Conservation (phyloP, 345 rosid species). For the Eucalyptus globulus region DNA sequence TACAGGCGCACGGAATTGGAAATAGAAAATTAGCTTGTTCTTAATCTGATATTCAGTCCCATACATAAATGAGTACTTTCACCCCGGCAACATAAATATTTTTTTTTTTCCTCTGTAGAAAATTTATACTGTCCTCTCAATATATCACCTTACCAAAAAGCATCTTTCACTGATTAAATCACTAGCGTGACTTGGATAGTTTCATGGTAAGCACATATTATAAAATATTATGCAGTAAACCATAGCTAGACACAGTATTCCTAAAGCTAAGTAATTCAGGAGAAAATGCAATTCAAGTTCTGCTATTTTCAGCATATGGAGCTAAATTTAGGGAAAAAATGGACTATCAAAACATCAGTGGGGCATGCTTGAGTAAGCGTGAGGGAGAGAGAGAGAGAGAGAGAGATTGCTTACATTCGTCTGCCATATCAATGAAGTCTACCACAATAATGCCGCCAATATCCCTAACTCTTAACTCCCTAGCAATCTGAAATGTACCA, state of each 20-base stretch:
- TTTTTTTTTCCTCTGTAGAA: not conserved
- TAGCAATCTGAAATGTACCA: conserved; percentile 63
- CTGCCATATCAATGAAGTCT: conserved; percentile 94
- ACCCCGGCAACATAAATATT: not conserved
- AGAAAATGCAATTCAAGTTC: not conserved
- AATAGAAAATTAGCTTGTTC: not conserved
- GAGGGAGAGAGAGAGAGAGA: not conserved
- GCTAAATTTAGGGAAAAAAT: not conserved
- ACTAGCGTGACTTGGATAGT: not conserved
- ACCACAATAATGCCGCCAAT: conserved; percentile 97
- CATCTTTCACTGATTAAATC: not conserved
- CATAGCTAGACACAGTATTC: not conserved
- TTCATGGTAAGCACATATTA: not conserved
- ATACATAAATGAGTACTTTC: not conserved
- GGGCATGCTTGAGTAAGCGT: not conserved
- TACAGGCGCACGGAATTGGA: not conserved
- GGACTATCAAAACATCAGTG: not conserved
- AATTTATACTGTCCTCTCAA: not conserved
- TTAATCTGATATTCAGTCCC: not conserved
- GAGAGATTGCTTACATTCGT: conserved; percentile 56
- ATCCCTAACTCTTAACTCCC: conserved; percentile 92
- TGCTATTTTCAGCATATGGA: not conserved
- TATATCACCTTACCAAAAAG: not conserved
- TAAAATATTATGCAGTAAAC: not conserved
- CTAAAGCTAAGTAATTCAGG: not conserved